phyloP scores from a whole-genome alignment of 164 flowering plant genomes.

The Cinnamomum micranthum region DNA sequence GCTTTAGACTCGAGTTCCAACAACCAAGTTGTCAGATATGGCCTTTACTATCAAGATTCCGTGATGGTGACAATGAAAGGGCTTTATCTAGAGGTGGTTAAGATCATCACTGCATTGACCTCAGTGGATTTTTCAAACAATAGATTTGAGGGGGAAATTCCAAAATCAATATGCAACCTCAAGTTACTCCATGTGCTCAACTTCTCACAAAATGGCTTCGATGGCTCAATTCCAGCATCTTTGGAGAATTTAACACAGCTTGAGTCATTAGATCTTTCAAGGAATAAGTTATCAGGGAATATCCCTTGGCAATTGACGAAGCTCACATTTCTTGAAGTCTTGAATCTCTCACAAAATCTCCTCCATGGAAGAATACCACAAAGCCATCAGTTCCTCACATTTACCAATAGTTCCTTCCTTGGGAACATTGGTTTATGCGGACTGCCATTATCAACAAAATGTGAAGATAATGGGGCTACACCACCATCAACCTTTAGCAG shows the following conservation, averaged over 20 bases:
- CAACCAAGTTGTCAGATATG: not conserved
- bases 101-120: not conserved
- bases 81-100: not conserved
- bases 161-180: not conserved
- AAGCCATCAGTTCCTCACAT: conserved; percentile 1
- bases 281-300: not conserved
- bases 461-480: not conserved
- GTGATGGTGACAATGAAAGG: not conserved
- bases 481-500: not conserved
- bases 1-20: not conserved
- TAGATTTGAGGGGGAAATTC: not conserved
- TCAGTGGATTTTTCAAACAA: not conserved
- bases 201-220: not conserved
- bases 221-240: not conserved
- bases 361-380: conserved; percentile 9
- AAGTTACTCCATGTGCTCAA: not conserved
- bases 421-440: conserved; percentile 7
- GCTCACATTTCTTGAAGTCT: conserved; percentile 1
- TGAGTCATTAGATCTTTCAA: conserved; percentile 6
- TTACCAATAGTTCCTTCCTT: not conserved
- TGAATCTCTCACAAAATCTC: conserved; percentile 6
- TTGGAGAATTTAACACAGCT: not conserved
- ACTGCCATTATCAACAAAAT: not conserved
- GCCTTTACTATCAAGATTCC: not conserved
- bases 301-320: not conserved